Conservation (phyloP, 371 early-diverging fungal genomes). For the Cokeromyces recurvatus region DNA sequence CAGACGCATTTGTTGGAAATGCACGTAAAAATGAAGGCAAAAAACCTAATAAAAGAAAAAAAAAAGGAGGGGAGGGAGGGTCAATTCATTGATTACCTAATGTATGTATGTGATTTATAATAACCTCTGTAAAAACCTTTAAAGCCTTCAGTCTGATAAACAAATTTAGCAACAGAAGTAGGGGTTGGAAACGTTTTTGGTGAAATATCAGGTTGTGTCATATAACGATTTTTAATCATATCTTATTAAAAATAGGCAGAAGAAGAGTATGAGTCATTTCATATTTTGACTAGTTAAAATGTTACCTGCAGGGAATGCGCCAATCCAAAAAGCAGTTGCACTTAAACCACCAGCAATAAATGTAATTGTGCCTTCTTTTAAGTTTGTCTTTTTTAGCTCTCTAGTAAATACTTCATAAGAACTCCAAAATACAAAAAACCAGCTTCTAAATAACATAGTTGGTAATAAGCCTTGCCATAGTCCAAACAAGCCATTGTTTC, state of each 20-base stretch:
- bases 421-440: slow-evolving; percentile 90
- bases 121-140: slow-evolving; percentile 71
- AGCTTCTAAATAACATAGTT: slow-evolving; percentile 79
- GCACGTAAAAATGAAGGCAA: slow-evolving; percentile 81
- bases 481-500: slow-evolving; percentile 73
- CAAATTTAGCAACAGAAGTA: slow-evolving; percentile 43
- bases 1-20: slow-evolving; percentile 90
- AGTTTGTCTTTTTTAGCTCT: slow-evolving; percentile 39
- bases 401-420: slow-evolving; percentile 69
- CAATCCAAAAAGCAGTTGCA: slow-evolving; percentile 87
- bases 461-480: slow-evolving; percentile 82
- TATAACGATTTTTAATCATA: slow-evolving; percentile 87
- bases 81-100: not conserved
- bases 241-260: slow-evolving; percentile 56
- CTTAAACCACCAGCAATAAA: slow-evolving; percentile 89
- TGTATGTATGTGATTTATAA: too few relatives aligned
- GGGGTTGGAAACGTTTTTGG: slow-evolving; percentile 60
- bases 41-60: slow-evolving; percentile 66
- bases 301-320: slow-evolving; percentile 79
- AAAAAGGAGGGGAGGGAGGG: not conserved
- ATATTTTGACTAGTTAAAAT: too few relatives aligned
- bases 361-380: slow-evolving; percentile 59
- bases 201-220: slow-evolving; percentile 81
- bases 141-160: slow-evolving; percentile 63
- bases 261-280: not conserved